phyloP scores from a whole-genome alignment of 441 rosid species.

The Mallotus repandus region DNA sequence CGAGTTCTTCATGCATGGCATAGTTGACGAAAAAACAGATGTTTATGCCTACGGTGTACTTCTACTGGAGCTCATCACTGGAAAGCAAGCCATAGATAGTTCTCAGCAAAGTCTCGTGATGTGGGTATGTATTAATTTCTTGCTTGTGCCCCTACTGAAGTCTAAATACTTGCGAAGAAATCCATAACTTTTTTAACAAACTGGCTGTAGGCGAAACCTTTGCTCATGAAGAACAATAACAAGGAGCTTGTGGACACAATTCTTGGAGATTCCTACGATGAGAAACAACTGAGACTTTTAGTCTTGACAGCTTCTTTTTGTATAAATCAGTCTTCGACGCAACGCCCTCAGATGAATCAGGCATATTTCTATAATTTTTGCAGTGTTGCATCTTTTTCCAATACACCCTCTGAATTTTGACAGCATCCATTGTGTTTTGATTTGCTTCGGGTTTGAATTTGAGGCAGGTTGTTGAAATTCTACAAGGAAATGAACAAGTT shows the following conservation, averaged over 20 bases:
- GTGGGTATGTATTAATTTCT: conserved; percentile 58
- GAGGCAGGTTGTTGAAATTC: conserved; percentile 55
- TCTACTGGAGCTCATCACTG: conserved; percentile 77
- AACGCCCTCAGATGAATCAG: conserved; percentile 83
- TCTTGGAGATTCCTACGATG: conserved; percentile 47
- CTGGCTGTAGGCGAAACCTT: conserved; percentile 69
- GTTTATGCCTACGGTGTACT: conserved; percentile 89
- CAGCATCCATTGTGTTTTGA: not conserved
- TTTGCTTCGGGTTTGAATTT: not conserved
- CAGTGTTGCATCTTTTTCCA: too few relatives aligned
- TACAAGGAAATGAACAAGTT: conserved; percentile 50
- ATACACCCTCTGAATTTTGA: not conserved
- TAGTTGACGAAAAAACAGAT: conserved; percentile 87
- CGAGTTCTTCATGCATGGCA: conserved; percentile 91
- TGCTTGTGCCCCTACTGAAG: not conserved
- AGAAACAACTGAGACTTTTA: conserved; percentile 50
- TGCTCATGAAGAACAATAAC: conserved; percentile 44
- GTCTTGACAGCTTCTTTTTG: conserved; percentile 61
- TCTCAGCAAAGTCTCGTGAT: conserved; percentile 85
- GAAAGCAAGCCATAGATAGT: conserved; percentile 74
- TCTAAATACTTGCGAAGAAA: conserved; percentile 1
- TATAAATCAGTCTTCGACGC: conserved; percentile 50
- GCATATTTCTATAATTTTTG: conserved; percentile 33
- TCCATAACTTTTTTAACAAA: not conserved
- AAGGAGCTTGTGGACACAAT: conserved; percentile 68